Percentiles rank a stretch among this genome's conserved stretches.
These are phyloP conservation scores for Sporothrix pseudoabietina DNA, from an alignment of 2,329 filamentous ascomycete genomes.

Conservation along the genomic window DNA sequence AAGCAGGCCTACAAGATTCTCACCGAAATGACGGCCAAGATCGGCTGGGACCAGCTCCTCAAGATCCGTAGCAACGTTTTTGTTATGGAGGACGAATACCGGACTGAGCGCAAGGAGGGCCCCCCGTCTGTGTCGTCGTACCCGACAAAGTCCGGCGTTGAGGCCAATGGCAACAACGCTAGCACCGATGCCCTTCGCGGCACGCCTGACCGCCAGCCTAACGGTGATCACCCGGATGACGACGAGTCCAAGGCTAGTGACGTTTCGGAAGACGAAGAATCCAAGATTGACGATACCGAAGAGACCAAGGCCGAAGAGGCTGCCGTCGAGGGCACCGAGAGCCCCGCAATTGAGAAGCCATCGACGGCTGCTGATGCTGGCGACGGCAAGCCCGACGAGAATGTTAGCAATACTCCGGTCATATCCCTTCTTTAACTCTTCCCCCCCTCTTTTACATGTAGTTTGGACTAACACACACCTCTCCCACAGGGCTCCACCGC, in stretches of 20 bases:
- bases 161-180: constrained; percentile 56
- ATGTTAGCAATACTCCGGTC: constrained; percentile 51
- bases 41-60: constrained; percentile 95
- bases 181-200: constrained; percentile 78
- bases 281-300: constrained; percentile 37
- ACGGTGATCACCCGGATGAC: constrained; percentile 46
- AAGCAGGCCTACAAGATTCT: constrained; percentile 91
- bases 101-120: constrained; percentile 74
- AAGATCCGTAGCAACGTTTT: constrained; percentile 96
- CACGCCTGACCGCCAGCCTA: constrained; percentile 62
- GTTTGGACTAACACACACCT: background rate
- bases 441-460: background rate
- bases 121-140: constrained; percentile 48
- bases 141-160: constrained; percentile 60
- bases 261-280: constrained; percentile 35
- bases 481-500: constrained; percentile 55
- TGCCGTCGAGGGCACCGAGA: constrained; percentile 35
- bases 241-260: constrained; percentile 34
- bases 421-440: background rate
- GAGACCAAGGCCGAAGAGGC: constrained; percentile 32
- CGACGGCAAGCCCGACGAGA: constrained; percentile 75
- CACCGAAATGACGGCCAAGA: constrained; percentile 93
- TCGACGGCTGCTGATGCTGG: constrained; percentile 76
- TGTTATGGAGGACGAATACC: constrained; percentile 99
- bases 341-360: constrained; percentile 69